phyloP scores from a whole-genome alignment of 345 rosid species.

The Laguncularia racemosa region DNA sequence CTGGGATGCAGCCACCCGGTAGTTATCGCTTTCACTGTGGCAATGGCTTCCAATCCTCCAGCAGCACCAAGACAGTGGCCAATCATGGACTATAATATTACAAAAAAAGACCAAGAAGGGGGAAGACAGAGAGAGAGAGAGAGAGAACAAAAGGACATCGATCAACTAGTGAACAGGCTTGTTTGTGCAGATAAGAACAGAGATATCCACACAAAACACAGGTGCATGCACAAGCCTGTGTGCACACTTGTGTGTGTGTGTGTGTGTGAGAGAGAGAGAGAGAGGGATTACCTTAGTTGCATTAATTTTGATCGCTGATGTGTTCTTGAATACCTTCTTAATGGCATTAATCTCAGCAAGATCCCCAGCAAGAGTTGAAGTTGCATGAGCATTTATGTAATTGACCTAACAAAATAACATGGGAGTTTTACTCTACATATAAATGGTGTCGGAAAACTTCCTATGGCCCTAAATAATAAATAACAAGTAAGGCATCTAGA shows the following conservation, averaged over 20 bases:
- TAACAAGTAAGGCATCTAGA: too few relatives aligned
- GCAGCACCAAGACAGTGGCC: constrained; percentile 99
- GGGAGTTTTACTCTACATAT: neutral
- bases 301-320: constrained; percentile 81
- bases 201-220: neutral
- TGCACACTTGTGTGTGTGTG: too few relatives aligned
- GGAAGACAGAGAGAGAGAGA: too few relatives aligned
- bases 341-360: constrained; percentile 97
- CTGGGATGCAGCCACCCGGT: constrained; percentile 97
- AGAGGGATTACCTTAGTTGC: constrained; percentile 74
- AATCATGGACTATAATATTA: constrained; percentile 73
- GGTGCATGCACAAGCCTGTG: too few relatives aligned
- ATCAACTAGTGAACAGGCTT: neutral
- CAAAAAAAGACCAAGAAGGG: neutral
- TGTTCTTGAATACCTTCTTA: constrained; percentile 83
- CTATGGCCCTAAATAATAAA: too few relatives aligned
- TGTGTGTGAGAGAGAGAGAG: constrained; percentile 4
- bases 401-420: constrained; percentile 52
- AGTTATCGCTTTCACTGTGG: constrained; percentile 74
- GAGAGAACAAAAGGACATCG: constrained; percentile 5
- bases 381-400: constrained; percentile 96
- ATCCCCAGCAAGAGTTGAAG: constrained; percentile 97
- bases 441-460: too few relatives aligned
- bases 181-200: neutral
- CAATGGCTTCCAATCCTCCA: constrained; percentile 97